Conservation (phyloP, 2,329 filamentous ascomycete genomes). For the Dactylellina sp. region DNA sequence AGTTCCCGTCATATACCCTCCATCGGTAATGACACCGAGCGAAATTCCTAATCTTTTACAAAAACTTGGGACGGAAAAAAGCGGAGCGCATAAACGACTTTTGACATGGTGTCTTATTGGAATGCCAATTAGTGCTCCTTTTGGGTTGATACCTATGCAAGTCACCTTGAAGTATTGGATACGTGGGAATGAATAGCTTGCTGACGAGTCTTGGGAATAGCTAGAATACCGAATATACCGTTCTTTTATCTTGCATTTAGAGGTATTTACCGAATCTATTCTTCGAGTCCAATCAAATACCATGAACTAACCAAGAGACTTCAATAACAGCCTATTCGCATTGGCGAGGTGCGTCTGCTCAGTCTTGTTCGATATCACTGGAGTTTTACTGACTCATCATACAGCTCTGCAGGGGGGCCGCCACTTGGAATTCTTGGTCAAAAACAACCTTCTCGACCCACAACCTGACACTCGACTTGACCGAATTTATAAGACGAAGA, state of each 20-base stretch:
- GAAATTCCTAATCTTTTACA: conserved; percentile 75
- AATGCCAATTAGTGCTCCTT: conserved; percentile 84
- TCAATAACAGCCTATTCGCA: conserved; percentile 66
- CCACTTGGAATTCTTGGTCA: conserved; percentile 83
- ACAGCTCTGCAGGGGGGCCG: conserved; percentile 81
- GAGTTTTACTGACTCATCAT: conserved; percentile 17
- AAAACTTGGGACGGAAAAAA: conserved; percentile 81
- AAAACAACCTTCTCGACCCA: conserved; percentile 76
- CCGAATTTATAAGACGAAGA: conserved; percentile 71
- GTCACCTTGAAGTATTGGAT: conserved; percentile 62
- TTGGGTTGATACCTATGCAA: conserved; percentile 87
- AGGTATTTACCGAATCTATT: conserved; percentile 57
- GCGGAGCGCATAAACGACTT: conserved; percentile 79
- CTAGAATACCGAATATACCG: conserved; percentile 72
- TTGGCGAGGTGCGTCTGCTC: conserved; percentile 70
- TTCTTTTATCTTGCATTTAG: conserved; percentile 96
- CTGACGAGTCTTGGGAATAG: conserved; percentile 39
- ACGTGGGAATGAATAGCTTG: not conserved
- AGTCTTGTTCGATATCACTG: conserved; percentile 12
- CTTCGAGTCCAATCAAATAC: not conserved
- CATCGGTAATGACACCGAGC: conserved; percentile 73
- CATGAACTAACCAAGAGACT: conserved; percentile 32
- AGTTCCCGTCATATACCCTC: conserved; percentile 81
- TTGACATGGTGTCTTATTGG: conserved; percentile 83
- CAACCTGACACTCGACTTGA: conserved; percentile 78